These are phyloP conservation scores for Aquilaria malaccensis DNA, from an alignment of 345 rosid genomes.

Conservation along the genomic window DNA sequence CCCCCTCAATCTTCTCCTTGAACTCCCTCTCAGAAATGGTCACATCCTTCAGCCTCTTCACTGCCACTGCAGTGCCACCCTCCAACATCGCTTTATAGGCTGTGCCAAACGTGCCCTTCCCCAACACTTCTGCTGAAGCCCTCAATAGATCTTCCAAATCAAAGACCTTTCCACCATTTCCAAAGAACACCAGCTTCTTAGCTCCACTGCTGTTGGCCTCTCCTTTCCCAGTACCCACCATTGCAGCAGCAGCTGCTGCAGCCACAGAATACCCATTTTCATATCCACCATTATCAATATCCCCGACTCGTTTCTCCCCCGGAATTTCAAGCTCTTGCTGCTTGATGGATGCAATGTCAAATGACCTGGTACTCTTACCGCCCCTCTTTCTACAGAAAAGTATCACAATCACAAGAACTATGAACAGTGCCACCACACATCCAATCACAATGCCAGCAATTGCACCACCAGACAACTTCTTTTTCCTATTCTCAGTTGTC, in stretches of 20 bases:
- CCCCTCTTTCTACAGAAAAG: constrained; percentile 51
- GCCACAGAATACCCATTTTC: constrained; percentile 27
- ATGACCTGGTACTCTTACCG: constrained; percentile 45
- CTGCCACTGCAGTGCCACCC: constrained; percentile 64
- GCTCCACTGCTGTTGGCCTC: constrained; percentile 27
- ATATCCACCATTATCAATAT: constrained; percentile 34
- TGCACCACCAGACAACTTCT: constrained; percentile 74
- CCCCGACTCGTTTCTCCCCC: constrained; percentile 48
- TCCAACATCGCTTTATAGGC: constrained; percentile 94
- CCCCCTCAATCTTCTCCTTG: constrained; percentile 73
- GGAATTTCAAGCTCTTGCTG: constrained; percentile 44
- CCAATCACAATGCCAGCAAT: constrained; percentile 90
- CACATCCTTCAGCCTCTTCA: constrained; percentile 94
- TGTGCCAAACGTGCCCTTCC: constrained; percentile 97
- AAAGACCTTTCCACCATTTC: constrained; percentile 57
- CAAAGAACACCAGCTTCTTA: constrained; percentile 68
- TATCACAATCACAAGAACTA: constrained; percentile 48
- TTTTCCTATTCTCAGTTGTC: constrained; percentile 30
- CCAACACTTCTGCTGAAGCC: constrained; percentile 96
- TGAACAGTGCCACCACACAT: constrained; percentile 45
- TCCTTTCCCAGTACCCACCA: constrained; percentile 31
- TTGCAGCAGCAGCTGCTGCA: constrained; percentile 31
- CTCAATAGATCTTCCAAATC: constrained; percentile 91
- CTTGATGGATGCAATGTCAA: constrained; percentile 56
- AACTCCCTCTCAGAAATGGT: constrained; percentile 63